Conservation (phyloP, 192 early-diverging fungal genomes). For the Linnemannia schmuckeri region DNA sequence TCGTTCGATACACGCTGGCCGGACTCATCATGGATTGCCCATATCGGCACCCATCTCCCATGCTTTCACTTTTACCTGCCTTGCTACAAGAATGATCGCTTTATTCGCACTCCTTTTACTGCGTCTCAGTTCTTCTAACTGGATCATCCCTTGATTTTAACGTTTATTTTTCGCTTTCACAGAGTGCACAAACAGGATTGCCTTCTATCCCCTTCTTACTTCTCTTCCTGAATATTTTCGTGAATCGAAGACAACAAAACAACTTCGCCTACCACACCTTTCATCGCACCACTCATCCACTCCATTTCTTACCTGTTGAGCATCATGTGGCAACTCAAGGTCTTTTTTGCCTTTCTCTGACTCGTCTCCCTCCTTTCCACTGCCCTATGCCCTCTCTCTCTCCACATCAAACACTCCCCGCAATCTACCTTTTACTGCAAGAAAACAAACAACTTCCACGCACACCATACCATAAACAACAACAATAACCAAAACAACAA, state of each 20-base stretch:
- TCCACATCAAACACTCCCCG: constrained; percentile 13
- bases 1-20: background rate
- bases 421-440: constrained; percentile 31
- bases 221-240: background rate
- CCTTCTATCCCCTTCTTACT: background rate
- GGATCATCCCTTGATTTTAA: too few species aligned
- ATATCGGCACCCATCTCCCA: background rate
- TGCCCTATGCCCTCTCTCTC: background rate
- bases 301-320: too few species aligned
- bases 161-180: background rate
- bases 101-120: background rate
- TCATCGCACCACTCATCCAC: background rate
- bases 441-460: constrained; percentile 6
- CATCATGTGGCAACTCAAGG: background rate
- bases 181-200: background rate
- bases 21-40: constrained; percentile 5
- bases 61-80: too few species aligned
- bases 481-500: background rate
- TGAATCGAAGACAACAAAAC: background rate
- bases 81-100: too few species aligned
- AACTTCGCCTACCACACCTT: background rate
- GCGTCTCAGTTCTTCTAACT: background rate
- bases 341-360: background rate
- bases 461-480: background rate
- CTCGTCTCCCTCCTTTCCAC: too few species aligned